Base-by-base conservation (phyloP, 2,329 filamentous ascomycete genomes). In the Sclerotinia trifoliorum region DNA sequence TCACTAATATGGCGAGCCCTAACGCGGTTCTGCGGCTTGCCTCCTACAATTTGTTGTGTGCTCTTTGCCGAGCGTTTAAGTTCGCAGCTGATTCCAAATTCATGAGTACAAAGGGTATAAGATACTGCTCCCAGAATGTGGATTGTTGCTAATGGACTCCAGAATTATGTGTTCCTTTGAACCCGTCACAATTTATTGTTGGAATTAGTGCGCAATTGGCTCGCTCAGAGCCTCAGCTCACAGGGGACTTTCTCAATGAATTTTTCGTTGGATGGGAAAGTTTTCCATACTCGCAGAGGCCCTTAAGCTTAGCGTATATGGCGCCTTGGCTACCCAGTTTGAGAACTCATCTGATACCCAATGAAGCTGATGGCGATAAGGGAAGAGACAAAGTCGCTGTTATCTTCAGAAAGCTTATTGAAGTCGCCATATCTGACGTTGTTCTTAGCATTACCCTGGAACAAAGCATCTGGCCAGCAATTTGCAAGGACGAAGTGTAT, bases 231-330 rank as follows among this genome's bases (percentile, higher is more conserved):
- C 86, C 88, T 29, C 88, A 90, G 72, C 81, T 91, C 10, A 90
- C 88, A 0, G 84, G 83, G 10, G 88, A 91, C 74, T 91, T 91
- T 73, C 75, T 91, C 51, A 90, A 88, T n/a, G 88, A 90, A 73
- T 91, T 91, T 75, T 90, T 91, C 69, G 86, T 90, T 32, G 87
- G 88, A 24, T 91, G 88, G 88, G 87, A 89, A 72, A 89, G 87
- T 73, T 88, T 90, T 73, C 84, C 86, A 1, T 85, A 88, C 46
- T 85, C 89, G 67, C 88, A 91, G 74, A 87, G 88, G 72, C 86
- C 88, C 0, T 76, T 90, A 32, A 89, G 87, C 72, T 80, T 91
- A 42, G 85, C 87, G 7, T 91, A 91, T 75, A 89, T 91, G 85
- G 86, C 88, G 7, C 88, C 88, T 2, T 91, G 88, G 88, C 80